Evolutionary conservation across 768 basidiomycete genomes (phyloP).

Genomic region (Butyriboletus loyo): DNA sequence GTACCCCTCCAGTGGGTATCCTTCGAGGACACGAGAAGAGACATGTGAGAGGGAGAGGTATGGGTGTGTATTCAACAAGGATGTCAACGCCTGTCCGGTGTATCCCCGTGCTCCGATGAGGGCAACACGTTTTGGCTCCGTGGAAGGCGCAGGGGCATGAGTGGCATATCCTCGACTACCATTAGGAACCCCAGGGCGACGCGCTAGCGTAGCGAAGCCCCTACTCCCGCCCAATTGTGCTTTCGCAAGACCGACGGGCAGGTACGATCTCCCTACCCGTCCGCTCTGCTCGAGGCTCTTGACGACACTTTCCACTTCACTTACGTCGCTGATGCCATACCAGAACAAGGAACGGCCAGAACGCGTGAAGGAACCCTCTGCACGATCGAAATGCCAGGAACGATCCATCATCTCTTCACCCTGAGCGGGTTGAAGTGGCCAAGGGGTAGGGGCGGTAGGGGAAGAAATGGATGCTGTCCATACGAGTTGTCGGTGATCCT

Average conservation of each 20-base stretch:
- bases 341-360: conserved; percentile 94
- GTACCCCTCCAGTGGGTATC: conserved; percentile 75
- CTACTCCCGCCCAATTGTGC: conserved; percentile 22
- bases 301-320: conserved; percentile 87
- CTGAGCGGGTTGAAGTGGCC: conserved; percentile 9
- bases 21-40: conserved; percentile 92
- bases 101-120: conserved; percentile 95
- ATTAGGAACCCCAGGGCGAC: conserved; percentile 36
- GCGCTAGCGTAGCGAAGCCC: conserved; percentile 23
- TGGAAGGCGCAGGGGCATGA: conserved; percentile 42
- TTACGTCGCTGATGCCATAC: conserved; percentile 92
- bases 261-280: conserved; percentile 82
- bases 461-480: conserved; percentile 84
- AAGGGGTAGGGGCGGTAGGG: conserved; percentile 9
- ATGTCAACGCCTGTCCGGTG: conserved; percentile 90
- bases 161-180: conserved; percentile 80
- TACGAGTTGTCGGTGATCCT: conserved; percentile 90
- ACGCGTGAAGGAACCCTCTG: conserved; percentile 95
- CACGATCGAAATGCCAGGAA: conserved; percentile 97
- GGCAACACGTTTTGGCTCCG: conserved; percentile 83
- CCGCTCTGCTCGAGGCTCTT: conserved; percentile 71
- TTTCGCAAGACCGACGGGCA: conserved; percentile 47
- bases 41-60: conserved; percentile 89
- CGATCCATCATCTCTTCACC: conserved; percentile 87
- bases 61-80: conserved; percentile 85